Evolutionary conservation across 2,329 filamentous ascomycete species (phyloP).

Genomic region (Neonectria coccinea): DNA sequence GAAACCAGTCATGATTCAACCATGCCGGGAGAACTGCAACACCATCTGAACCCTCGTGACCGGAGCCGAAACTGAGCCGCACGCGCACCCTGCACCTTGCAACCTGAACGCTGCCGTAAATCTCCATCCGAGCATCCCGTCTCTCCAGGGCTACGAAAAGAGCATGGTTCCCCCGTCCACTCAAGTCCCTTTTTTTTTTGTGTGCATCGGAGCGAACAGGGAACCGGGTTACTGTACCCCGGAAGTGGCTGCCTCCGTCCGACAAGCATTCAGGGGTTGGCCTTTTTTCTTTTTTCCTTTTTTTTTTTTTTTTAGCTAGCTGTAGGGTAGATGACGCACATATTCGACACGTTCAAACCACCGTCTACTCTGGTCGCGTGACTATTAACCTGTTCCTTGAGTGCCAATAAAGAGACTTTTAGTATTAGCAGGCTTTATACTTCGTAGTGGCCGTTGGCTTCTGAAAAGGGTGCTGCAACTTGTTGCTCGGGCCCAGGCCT

Average conservation of each 20-base stretch:
- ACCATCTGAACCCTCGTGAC: slow-evolving; percentile 1
- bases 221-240: background rate
- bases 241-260: slow-evolving; percentile 5
- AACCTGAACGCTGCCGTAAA: background rate
- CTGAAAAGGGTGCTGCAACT: background rate
- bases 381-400: background rate
- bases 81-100: background rate
- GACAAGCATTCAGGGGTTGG: background rate
- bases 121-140: slow-evolving; percentile 8
- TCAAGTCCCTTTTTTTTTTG: background rate
- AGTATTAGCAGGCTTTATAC: background rate
- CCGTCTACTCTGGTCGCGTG: background rate
- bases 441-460: background rate
- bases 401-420: background rate
- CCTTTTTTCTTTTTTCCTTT: background rate
- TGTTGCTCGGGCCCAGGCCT: background rate
- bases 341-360: background rate
- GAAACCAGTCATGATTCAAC: no score
- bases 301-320: background rate
- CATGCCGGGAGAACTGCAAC: no score
- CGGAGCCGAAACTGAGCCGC: background rate
- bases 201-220: background rate
- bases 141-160: background rate
- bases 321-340: background rate
- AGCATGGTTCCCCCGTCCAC: background rate